Evolutionary conservation across 2,329 filamentous ascomycete genomes (phyloP), one percentile per base, ranked within the genome.

Genomic region (Penicillium sclerotigenum): DNA sequence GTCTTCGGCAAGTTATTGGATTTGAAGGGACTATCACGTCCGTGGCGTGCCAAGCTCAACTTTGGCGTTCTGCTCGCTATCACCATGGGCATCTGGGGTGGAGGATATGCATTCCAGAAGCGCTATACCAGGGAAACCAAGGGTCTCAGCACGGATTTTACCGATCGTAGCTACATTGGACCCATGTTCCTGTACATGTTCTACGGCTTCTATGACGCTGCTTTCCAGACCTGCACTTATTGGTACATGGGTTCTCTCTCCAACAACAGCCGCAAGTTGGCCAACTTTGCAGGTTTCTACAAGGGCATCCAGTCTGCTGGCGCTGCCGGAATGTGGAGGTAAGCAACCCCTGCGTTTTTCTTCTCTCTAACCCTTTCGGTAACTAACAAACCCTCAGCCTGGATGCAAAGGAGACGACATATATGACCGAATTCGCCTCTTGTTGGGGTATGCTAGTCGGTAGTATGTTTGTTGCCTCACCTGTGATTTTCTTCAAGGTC

Each of bases 241-340:
- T 97, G 92, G 92, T 92, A 88, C 79, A 96, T 97, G 88, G 93
- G 93, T 48, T 85, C 92, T 8, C 81, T 97, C 41, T 92, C 90
- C 70, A 97, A 97, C 83, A 96, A 93, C 61, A 86, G 89, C 58
- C 90, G 92, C 73, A 93, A 91, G 74, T 84, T 93, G 28, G 92
- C 93, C 77, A 96, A 97, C 79, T 88, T 93, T 68, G 89, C 91
- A 40, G 92, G 90, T 60, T 92, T 89, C 79, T 94, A 94, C 83
- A 94, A 94, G 78, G 87, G 87, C 48, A 89, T 96, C 61, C 91
- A 96, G 74, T 93, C 89, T n/a, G 90, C 89, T 18, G 91, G 90
- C 65, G 86, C 87, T 3, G 91, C 89, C 56, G 83, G 75, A 52
- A 77, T 75, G 58, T 79, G 73, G 77, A 72, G 65, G 72, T 75